phyloP scores from a whole-genome alignment of 345 rosid genomes.

The Rubroshorea leprosula region DNA sequence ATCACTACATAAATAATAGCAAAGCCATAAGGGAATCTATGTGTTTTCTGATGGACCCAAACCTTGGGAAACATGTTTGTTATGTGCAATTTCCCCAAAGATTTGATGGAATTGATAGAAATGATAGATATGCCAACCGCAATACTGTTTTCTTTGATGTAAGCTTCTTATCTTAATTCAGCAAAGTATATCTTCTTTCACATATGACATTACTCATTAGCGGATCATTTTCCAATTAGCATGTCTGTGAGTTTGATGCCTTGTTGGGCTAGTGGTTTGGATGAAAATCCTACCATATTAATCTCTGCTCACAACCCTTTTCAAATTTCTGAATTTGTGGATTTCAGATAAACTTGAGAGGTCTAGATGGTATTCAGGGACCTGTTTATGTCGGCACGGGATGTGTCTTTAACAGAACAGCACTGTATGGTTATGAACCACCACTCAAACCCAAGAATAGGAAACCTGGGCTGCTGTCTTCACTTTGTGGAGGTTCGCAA shows the following conservation, averaged over 20 bases:
- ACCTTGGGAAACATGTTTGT: conserved; percentile 84
- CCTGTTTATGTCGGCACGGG: conserved; percentile 99
- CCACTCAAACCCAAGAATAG: conserved; percentile 81
- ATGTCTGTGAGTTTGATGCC: too few species aligned
- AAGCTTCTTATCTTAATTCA: conserved; percentile 25
- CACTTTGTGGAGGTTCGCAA: conserved; percentile 83
- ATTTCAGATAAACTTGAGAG: conserved; percentile 87
- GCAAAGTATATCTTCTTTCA: background rate
- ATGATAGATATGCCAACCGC: conserved; percentile 86
- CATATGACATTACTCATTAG: background rate
- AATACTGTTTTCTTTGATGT: conserved; percentile 97
- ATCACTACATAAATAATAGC: conserved; percentile 93
- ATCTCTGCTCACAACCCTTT: conserved; percentile 1
- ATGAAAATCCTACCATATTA: background rate
- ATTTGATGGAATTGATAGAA: conserved; percentile 89
- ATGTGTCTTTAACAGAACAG: conserved; percentile 95
- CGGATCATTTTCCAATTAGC: too few species aligned
- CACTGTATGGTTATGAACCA: conserved; percentile 94
- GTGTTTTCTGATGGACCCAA: conserved; percentile 97
- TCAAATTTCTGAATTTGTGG: conserved; percentile 2
- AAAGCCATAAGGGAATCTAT: conserved; percentile 91
- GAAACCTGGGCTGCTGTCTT: conserved; percentile 70
- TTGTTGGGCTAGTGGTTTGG: too few species aligned
- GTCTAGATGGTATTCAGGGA: conserved; percentile 98
- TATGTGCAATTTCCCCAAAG: conserved; percentile 97